phyloP scores from a whole-genome alignment of 768 basidiomycete species.

The Agrocybe praecox region DNA sequence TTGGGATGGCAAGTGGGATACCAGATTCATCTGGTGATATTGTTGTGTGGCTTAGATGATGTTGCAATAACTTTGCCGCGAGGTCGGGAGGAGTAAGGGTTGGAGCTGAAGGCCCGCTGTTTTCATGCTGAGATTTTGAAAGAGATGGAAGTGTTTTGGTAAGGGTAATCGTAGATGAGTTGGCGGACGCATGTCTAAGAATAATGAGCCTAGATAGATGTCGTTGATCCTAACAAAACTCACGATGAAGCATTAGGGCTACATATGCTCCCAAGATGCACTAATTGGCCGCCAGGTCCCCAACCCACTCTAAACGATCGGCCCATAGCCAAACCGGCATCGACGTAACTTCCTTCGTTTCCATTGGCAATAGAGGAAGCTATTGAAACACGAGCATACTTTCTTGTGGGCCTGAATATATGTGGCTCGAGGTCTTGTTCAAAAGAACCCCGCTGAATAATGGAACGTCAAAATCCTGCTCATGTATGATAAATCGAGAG shows the following conservation, averaged over 20 bases:
- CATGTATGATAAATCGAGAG: conserved; percentile 2
- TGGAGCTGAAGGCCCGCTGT: conserved; percentile 1
- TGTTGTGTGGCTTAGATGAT: conserved; percentile 74
- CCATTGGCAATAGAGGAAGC: conserved; percentile 66
- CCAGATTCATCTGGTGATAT: conserved; percentile 72
- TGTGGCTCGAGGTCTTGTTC: conserved; percentile 71
- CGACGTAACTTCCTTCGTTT: conserved; percentile 66
- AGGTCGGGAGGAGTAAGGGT: conserved; percentile 33
- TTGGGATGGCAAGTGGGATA: conserved; percentile 70
- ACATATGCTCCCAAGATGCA: conserved; percentile 78
- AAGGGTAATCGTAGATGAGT: conserved; percentile 60
- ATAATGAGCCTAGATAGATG: conserved; percentile 5
- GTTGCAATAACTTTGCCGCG: conserved; percentile 67
- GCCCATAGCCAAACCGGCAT: conserved; percentile 86
- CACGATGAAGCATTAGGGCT: conserved; percentile 55
- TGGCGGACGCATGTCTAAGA: conserved; percentile 55
- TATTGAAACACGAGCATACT: conserved; percentile 75
- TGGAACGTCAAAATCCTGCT: conserved; percentile 1
- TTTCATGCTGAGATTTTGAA: conserved; percentile 17
- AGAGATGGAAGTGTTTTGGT: conserved; percentile 42
- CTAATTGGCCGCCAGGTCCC: conserved; percentile 80
- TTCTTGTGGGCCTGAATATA: conserved; percentile 73
- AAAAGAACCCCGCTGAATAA: conserved; percentile 72
- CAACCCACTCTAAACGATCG: conserved; percentile 90
- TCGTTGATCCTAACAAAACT: conserved; percentile 25